These are phyloP conservation scores for Malbranchea zuffiana DNA, from an alignment of 2,329 filamentous ascomycete genomes.

Conservation along the genomic window DNA sequence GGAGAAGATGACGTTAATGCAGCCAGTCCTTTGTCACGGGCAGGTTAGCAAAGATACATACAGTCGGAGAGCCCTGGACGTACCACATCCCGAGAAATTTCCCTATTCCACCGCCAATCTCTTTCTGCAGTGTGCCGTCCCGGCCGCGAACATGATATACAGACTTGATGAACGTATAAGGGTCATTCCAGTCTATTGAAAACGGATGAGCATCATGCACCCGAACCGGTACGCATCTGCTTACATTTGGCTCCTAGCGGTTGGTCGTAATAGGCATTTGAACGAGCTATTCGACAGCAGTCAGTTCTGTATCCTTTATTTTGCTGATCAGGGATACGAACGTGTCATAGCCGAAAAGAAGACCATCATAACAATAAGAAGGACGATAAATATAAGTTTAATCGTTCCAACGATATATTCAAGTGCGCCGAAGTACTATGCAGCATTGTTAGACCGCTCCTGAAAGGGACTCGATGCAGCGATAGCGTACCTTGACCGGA, in stretches of 20 bases:
- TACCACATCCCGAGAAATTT: conserved; percentile 32
- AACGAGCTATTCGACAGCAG: conserved; percentile 22
- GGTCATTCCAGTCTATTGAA: conserved; percentile 24
- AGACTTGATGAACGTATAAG: conserved; percentile 32
- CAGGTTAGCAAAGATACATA: conserved; percentile 15
- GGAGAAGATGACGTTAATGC: conserved; percentile 33
- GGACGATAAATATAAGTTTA: conserved; percentile 31
- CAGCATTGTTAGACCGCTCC: conserved; percentile 15
- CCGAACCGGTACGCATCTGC: conserved; percentile 1
- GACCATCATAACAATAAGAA: conserved; percentile 35
- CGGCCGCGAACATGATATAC: conserved; percentile 25
- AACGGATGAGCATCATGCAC: background rate
- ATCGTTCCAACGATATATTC: conserved; percentile 27
- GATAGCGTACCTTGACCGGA: conserved; percentile 21
- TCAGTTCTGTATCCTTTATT: no score
- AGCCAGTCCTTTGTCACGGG: conserved; percentile 31
- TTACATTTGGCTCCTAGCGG: conserved; percentile 29
- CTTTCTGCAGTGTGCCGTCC: conserved; percentile 19
- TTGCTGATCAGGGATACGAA: no score
- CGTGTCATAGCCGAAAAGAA: conserved; percentile 29
- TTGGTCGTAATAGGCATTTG: conserved; percentile 28
- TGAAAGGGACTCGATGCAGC: background rate
- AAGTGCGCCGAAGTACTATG: conserved; percentile 28
- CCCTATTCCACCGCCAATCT: conserved; percentile 26
- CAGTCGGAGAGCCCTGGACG: conserved; percentile 4